A percentile compares a stretch with the other conserved stretches of the same genome.
These are phyloP conservation scores for Neurospora sp. DNA, from an alignment of 495 filamentous ascomycete genomes.

Conservation along the genomic window DNA sequence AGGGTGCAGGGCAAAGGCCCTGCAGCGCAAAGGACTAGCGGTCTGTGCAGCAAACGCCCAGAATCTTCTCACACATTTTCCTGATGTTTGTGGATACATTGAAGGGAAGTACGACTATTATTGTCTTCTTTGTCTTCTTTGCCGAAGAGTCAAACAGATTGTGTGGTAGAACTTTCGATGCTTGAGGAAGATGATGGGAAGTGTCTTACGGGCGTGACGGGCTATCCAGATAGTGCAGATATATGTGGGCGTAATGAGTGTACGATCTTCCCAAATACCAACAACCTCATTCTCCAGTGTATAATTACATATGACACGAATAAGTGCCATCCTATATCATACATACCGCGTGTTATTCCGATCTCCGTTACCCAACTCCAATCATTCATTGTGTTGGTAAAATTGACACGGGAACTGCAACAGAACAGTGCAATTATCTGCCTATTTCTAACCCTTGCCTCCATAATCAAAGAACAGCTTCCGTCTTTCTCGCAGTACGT, in stretches of 20 bases:
- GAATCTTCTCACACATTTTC: too few species aligned
- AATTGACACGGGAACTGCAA: neutral
- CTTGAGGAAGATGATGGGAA: neutral
- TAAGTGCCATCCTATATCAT: neutral
- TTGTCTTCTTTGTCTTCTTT: neutral
- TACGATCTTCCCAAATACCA: neutral
- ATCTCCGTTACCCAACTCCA: neutral
- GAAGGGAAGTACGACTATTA: neutral
- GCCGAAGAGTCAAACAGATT: neutral
- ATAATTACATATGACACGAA: neutral
- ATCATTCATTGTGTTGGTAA: neutral
- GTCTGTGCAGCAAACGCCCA: too few species aligned
- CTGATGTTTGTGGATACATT: neutral
- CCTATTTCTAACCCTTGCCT: neutral
- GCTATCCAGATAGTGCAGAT: neutral
- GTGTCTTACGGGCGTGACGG: neutral
- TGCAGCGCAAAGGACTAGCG: too few species aligned
- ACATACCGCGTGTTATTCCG: neutral
- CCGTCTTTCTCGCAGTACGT: neutral
- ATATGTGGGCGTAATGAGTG: neutral
- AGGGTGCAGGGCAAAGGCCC: too few species aligned
- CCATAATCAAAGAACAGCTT: neutral
- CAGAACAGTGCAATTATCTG: neutral
- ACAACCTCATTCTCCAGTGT: neutral
- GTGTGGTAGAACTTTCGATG: neutral